phyloP scores from a whole-genome alignment of 352 stramenopile genomes.

The Pythium plurisporium region DNA sequence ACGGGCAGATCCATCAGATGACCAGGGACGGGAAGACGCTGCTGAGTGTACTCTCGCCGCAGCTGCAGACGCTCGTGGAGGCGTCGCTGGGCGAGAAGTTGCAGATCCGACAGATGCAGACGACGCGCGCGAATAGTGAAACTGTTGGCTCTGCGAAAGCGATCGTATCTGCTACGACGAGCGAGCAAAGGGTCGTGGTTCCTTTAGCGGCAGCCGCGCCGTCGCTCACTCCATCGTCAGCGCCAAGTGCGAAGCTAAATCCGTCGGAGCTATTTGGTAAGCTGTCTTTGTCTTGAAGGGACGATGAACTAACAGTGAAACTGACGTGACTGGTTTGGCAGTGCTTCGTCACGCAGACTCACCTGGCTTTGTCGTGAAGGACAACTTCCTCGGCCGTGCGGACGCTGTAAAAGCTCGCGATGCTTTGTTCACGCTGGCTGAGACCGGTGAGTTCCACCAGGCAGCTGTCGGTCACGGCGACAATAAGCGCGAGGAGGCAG shows the following conservation, averaged over 20 bases:
- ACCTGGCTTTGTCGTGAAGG: conserved; percentile 50
- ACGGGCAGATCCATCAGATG: background rate
- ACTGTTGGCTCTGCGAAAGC: background rate
- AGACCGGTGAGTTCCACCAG: conserved; percentile 35
- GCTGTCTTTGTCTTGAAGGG: too few relatives aligned
- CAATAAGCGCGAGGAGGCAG: conserved; percentile 33
- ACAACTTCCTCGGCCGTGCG: conserved; percentile 38
- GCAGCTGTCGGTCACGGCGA: conserved; percentile 42
- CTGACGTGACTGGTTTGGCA: conserved; percentile 5
- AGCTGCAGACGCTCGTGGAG: conserved; percentile 61
- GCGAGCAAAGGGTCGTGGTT: too few relatives aligned
- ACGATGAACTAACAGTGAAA: too few relatives aligned
- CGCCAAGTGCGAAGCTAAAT: conserved; percentile 30
- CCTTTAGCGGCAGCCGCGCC: too few relatives aligned
- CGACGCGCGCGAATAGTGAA: background rate
- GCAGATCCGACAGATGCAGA: conserved; percentile 14
- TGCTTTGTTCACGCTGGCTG: conserved; percentile 28
- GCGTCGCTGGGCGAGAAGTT: conserved; percentile 46
- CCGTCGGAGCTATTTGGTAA: conserved; percentile 60
- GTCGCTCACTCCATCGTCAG: background rate
- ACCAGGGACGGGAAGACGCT: conserved; percentile 30
- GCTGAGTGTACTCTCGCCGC: conserved; percentile 52
- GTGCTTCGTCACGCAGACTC: conserved; percentile 42
- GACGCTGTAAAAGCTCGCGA: conserved; percentile 34
- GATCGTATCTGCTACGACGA: background rate